phyloP scores from a whole-genome alignment of 352 stramenopile genomes.

The Pythium myriotylum region DNA sequence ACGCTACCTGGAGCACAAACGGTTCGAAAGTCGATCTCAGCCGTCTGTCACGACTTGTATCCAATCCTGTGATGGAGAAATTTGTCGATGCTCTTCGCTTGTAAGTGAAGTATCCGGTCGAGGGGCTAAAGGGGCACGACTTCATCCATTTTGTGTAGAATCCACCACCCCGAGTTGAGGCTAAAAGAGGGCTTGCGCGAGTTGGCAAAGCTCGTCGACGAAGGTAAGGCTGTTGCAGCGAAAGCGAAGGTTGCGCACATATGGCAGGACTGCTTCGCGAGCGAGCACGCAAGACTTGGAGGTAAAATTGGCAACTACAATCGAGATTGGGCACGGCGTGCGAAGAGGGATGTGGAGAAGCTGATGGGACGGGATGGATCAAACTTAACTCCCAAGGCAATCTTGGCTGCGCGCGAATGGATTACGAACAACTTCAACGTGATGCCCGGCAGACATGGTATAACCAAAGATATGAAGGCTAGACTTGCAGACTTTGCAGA shows the following conservation, averaged over 20 bases:
- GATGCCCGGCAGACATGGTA: slow-evolving; percentile 65
- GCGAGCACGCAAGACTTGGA: slow-evolving; percentile 51
- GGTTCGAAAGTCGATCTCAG: slow-evolving; percentile 49
- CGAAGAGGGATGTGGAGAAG: slow-evolving; percentile 57
- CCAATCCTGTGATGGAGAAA: slow-evolving; percentile 81
- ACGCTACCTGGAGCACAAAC: slow-evolving; percentile 21
- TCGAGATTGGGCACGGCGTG: slow-evolving; percentile 50
- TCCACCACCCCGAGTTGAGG: slow-evolving; percentile 79
- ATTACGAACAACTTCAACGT: slow-evolving; percentile 73
- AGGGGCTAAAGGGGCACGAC: background rate
- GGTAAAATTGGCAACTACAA: slow-evolving; percentile 78
- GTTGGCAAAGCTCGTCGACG: slow-evolving; percentile 63
- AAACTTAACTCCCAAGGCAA: slow-evolving; percentile 55
- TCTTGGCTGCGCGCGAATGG: slow-evolving; percentile 66
- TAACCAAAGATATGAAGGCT: slow-evolving; percentile 82
- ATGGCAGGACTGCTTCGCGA: slow-evolving; percentile 69
- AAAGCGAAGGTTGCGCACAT: slow-evolving; percentile 39
- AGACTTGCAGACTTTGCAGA: slow-evolving; percentile 83
- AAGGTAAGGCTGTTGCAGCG: slow-evolving; percentile 39
- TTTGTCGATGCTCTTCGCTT: slow-evolving; percentile 77
- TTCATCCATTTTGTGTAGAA: slow-evolving; percentile 32
- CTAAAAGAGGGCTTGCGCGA: slow-evolving; percentile 80
- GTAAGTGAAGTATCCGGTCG: slow-evolving; percentile 39
- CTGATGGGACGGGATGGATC: slow-evolving; percentile 68
- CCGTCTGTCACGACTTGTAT: slow-evolving; percentile 48